A percentile compares a stretch with the other conserved stretches of the same genome.
Conservation (phyloP, 192 early-diverging fungal species). For the Podila clonocystis region DNA sequence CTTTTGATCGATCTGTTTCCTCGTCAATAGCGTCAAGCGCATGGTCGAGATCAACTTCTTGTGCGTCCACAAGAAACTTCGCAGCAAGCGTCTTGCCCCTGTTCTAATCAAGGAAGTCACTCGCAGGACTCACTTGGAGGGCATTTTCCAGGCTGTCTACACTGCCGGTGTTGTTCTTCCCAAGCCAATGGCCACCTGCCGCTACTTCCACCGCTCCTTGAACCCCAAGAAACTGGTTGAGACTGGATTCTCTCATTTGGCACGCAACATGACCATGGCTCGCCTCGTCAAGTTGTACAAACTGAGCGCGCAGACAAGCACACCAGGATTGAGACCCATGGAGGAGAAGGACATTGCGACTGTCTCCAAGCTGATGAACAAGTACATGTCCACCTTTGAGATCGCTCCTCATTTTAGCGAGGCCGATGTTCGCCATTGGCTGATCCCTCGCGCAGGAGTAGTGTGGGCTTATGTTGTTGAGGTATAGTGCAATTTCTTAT, state of each 20-base stretch:
- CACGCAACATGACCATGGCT: constrained; percentile 76
- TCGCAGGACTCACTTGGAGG: constrained; percentile 87
- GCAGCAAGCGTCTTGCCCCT: constrained; percentile 93
- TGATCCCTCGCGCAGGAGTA: constrained; percentile 84
- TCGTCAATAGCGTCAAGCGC: constrained; percentile 55
- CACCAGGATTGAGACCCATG: constrained; percentile 85
- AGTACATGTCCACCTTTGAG: constrained; percentile 73
- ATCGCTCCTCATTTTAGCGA: constrained; percentile 82
- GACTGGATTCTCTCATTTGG: constrained; percentile 88
- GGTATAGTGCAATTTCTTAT: constrained; percentile 40
- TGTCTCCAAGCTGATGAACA: constrained; percentile 80
- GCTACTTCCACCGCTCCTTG: constrained; percentile 94
- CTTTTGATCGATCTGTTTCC: background rate
- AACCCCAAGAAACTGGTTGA: constrained; percentile 97
- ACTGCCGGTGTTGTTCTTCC: constrained; percentile 94
- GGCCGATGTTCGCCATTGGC: constrained; percentile 92
- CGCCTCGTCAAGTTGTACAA: constrained; percentile 78
- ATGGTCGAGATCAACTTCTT: constrained; percentile 99
- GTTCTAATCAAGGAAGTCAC: constrained; percentile 98
- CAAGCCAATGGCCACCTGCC: constrained; percentile 78
- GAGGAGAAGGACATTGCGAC: constrained; percentile 74
- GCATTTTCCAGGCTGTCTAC: constrained; percentile 98
- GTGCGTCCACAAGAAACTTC: constrained; percentile 95
- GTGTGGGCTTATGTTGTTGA: constrained; percentile 97
- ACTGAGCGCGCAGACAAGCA: constrained; percentile 66